Evolutionary conservation across 2,329 filamentous ascomycete species (phyloP), one percentile per base, ranked within the genome.

Genomic region (Zymoseptoria crescenta): DNA sequence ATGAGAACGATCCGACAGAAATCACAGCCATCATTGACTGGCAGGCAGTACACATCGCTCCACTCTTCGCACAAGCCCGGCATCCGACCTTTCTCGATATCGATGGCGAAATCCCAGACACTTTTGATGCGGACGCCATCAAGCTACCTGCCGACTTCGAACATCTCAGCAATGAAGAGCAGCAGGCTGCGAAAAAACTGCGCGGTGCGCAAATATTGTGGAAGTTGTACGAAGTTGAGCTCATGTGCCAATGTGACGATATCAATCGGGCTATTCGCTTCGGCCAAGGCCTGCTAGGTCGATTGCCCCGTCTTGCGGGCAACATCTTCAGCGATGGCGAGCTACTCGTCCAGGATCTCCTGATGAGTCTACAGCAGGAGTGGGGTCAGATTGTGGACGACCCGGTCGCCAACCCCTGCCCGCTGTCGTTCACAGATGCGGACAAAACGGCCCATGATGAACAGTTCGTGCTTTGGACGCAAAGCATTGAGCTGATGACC

Each of bases 21-120:
- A 69, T 73, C 52, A 66, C 70, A n/a, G 65, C 64, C 30, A 70
- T 73, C 59, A 73, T 74, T 29, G 70, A 74, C 58, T 74, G 71
- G 72, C 68, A 74, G 64, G 51, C 48, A 51, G 49, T 54, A 24
- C 29, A 58, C 24, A 27, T 58, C 21, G 56, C 56, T 49, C 56
- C 59, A 8, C 53, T 61, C 35, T 61, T 58, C 29, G 30, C 28
- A 41, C 56, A 61, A 56, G 59, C 56, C 52, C 52, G 59, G 9
- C 52, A 56, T 20, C 59, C 56, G 24, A 27, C 19, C 6, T 58
- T 61, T 19, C 56, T 61, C n/a, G 51, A 61, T 16, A 53, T 52
- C 56, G 56, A 58, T 45, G 59, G 59, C n/a, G 51, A 58, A 20
- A 49, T 56, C n/a, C 56, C 56, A 60, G 59, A 60, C 19, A 55